Evolutionary conservation across 2,329 filamentous ascomycete genomes (phyloP).

Genomic region (Lasiodiplodia sp.): DNA sequence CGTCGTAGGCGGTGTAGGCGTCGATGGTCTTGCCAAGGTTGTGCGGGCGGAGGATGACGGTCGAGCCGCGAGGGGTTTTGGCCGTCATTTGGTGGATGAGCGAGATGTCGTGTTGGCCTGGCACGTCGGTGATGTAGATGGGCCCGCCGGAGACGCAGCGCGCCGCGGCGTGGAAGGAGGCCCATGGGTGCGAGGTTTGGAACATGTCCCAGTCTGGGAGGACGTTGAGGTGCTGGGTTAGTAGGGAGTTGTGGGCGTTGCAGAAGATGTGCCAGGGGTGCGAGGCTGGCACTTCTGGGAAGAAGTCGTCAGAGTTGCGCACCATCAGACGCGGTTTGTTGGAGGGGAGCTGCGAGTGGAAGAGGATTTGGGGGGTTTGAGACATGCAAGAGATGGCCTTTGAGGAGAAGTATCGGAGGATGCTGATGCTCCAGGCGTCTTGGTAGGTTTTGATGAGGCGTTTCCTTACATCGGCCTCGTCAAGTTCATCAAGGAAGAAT

Average conservation of each 20-base stretch:
- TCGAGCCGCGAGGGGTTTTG: slow-evolving; percentile 69
- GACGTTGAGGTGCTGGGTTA: slow-evolving; percentile 85
- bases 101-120: slow-evolving; percentile 77
- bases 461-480: slow-evolving; percentile 72
- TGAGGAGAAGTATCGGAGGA: slow-evolving; percentile 77
- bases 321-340: slow-evolving; percentile 76
- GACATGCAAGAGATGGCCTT: slow-evolving; percentile 95
- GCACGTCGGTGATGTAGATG: slow-evolving; percentile 91
- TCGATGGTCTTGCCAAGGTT: slow-evolving; percentile 75
- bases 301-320: slow-evolving; percentile 92
- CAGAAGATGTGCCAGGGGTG: slow-evolving; percentile 96
- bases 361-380: slow-evolving; percentile 83
- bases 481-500: slow-evolving; percentile 82
- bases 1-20: slow-evolving; percentile 78
- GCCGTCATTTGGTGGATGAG: slow-evolving; percentile 85
- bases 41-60: slow-evolving; percentile 81
- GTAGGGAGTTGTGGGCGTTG: slow-evolving; percentile 86
- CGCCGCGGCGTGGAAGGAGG: slow-evolving; percentile 86
- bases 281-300: slow-evolving; percentile 78
- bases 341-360: slow-evolving; percentile 81
- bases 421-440: slow-evolving; percentile 83
- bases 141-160: slow-evolving; percentile 90
- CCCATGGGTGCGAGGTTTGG: slow-evolving; percentile 72
- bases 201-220: slow-evolving; percentile 87
- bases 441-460: slow-evolving; percentile 78